Evolutionary conservation across 106 monocot species (phyloP).

Genomic region (Hemerocallis citrina): DNA sequence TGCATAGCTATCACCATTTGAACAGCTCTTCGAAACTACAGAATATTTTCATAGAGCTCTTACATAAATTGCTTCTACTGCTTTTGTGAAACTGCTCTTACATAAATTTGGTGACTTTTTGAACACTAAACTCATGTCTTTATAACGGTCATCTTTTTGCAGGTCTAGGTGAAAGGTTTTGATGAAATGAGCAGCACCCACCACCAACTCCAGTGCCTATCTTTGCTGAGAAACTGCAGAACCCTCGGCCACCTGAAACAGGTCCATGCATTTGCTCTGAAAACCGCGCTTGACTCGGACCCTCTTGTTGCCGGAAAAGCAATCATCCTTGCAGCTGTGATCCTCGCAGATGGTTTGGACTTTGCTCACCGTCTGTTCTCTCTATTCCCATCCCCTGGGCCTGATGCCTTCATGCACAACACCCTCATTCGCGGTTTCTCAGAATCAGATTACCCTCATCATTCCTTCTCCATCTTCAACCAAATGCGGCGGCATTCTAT

Average conservation of each 20-base stretch:
- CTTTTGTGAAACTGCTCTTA: too few species aligned
- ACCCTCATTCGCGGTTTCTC: constrained; percentile 51
- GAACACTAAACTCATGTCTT: too few species aligned
- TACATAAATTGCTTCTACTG: too few species aligned
- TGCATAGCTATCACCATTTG: too few species aligned
- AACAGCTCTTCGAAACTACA: too few species aligned
- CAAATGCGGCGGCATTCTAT: constrained; percentile 23
- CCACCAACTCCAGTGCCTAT: constrained; percentile 7
- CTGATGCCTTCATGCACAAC: constrained; percentile 63
- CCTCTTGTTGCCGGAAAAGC: constrained; percentile 39
- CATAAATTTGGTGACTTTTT: too few species aligned
- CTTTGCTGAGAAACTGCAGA: constrained; percentile 33
- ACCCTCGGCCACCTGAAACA: constrained; percentile 43
- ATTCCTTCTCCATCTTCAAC: constrained; percentile 17
- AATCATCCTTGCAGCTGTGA: constrained; percentile 32
- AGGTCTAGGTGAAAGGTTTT: not conserved
- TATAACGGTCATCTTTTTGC: too few species aligned
- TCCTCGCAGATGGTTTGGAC: constrained; percentile 18
- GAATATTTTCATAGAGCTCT: too few species aligned
- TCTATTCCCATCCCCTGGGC: constrained; percentile 16
- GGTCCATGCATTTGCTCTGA: constrained; percentile 31
- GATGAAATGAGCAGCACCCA: constrained; percentile 4
- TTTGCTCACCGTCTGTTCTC: constrained; percentile 34
- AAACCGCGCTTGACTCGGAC: constrained; percentile 29
- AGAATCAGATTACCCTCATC: constrained; percentile 14